phyloP scores from a whole-genome alignment of 164 flowering plant species.

The Dillenia turbinata region DNA sequence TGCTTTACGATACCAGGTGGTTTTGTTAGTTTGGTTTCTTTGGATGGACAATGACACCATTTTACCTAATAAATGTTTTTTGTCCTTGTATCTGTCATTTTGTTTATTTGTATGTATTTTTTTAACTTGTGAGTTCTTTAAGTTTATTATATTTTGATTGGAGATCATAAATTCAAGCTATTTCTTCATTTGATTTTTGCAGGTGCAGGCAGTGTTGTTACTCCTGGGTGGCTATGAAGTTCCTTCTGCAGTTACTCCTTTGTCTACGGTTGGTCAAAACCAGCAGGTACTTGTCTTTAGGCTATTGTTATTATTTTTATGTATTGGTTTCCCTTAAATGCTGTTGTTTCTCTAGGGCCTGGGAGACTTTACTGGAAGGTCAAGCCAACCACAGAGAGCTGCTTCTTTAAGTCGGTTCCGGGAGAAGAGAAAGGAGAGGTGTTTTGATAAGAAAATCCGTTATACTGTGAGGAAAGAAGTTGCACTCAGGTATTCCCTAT shows the following conservation, averaged over 20 bases:
- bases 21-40: too few relatives aligned
- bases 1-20: too few relatives aligned
- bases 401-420: conserved; percentile 67
- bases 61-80: too few relatives aligned
- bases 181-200: conserved; percentile 10
- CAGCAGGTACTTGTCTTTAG: conserved; percentile 29
- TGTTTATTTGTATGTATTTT: not conserved
- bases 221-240: conserved; percentile 69
- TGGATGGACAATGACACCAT: too few relatives aligned
- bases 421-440: conserved; percentile 77
- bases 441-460: conserved; percentile 80
- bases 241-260: conserved; percentile 39
- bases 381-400: conserved; percentile 56
- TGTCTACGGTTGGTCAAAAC: conserved; percentile 23
- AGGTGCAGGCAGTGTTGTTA: conserved; percentile 71
- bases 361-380: conserved; percentile 35
- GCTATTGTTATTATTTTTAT: not conserved
- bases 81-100: too few relatives aligned
- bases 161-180: not conserved
- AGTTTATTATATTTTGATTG: not conserved
- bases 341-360: conserved; percentile 21
- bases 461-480: conserved; percentile 78
- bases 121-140: not conserved
- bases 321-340: not conserved
- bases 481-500: conserved; percentile 50